Evolutionary conservation across 2,329 filamentous ascomycete species (phyloP).

Genomic region (Penicillium sp.): DNA sequence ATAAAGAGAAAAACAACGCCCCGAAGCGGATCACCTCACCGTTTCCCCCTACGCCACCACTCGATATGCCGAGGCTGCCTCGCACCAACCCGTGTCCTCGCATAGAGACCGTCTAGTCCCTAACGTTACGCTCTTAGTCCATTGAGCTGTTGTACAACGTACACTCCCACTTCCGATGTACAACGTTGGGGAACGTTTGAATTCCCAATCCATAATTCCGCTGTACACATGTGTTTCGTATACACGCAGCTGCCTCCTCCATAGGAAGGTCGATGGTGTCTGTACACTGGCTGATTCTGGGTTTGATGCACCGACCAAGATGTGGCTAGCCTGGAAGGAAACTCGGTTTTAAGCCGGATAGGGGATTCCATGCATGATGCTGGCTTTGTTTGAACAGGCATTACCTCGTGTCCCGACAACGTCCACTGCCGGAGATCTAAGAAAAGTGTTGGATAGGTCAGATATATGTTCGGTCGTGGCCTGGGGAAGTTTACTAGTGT

Average conservation of each 20-base stretch:
- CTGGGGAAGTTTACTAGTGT: background rate
- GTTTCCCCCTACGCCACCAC: background rate
- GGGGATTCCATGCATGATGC: background rate
- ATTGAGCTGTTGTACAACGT: background rate
- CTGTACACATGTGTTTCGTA: background rate
- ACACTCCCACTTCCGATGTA: background rate
- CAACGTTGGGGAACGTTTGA: background rate
- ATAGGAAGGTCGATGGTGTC: background rate
- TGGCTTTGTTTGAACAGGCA: background rate
- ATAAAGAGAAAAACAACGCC: background rate
- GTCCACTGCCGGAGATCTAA: background rate
- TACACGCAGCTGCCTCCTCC: background rate
- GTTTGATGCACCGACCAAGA: background rate
- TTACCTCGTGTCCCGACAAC: background rate
- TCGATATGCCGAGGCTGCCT: background rate
- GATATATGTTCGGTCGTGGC: background rate
- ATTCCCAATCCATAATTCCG: background rate
- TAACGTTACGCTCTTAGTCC: background rate
- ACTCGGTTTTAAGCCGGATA: background rate
- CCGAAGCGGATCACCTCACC: background rate
- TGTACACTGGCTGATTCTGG: background rate
- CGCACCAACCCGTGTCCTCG: background rate
- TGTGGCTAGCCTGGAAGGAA: background rate
- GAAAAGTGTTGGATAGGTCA: background rate
- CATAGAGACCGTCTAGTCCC: background rate